Conservation (phyloP, 305 asterid genomes). For the Fraxinus nigra region DNA sequence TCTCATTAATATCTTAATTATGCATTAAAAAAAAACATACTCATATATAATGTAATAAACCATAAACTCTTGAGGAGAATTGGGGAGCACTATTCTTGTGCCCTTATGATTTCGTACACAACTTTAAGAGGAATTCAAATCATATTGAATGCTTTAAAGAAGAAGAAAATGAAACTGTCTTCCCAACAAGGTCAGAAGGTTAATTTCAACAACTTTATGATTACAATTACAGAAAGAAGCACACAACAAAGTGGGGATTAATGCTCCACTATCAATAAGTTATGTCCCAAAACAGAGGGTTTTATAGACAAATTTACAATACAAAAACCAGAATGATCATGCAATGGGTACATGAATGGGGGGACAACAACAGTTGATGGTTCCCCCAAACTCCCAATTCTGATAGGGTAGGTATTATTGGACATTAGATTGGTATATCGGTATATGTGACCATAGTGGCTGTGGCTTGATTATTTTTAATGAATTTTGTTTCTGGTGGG, state of each 20-base stretch:
- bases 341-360: constrained; percentile 30
- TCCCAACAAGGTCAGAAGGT: constrained; percentile 1
- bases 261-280: constrained; percentile 22
- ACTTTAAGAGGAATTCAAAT: neutral
- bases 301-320: neutral
- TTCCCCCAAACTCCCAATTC: constrained; percentile 29
- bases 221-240: constrained; percentile 11
- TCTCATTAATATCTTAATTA: neutral
- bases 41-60: neutral
- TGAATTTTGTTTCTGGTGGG: constrained; percentile 36
- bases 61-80: neutral
- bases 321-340: constrained; percentile 4
- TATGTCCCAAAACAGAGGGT: neutral
- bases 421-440: neutral
- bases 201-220: constrained; percentile 21
- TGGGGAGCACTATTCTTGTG: neutral
- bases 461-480: constrained; percentile 11
- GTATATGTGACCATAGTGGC: constrained; percentile 18
- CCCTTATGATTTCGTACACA: neutral
- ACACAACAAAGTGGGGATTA: constrained; percentile 20
- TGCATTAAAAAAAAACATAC: neutral
- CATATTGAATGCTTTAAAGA: neutral
- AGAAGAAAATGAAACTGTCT: constrained; percentile 1
- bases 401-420: neutral
- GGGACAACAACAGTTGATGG: constrained; percentile 45